phyloP scores from a whole-genome alignment of 1,284 basidiomycete genomes.

The Naganishia cerealis region DNA sequence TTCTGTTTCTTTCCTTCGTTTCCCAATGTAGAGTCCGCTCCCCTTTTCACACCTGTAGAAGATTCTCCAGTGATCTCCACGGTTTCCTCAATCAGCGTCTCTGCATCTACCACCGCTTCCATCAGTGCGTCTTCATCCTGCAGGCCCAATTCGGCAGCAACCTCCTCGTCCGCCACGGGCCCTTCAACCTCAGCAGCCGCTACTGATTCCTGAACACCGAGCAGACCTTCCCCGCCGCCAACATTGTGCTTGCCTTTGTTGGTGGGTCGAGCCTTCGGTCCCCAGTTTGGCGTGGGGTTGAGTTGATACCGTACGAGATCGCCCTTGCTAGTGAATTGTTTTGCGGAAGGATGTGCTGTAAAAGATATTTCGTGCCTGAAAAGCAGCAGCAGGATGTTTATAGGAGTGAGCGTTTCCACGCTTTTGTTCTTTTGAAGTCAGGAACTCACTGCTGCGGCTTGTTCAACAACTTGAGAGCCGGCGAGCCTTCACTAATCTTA shows the following conservation, averaged over 20 bases:
- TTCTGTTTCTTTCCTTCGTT: slow-evolving; percentile 10
- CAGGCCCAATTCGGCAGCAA: slow-evolving; percentile 20
- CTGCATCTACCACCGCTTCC: slow-evolving; percentile 7
- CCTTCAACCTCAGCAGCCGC: neutral
- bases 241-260: slow-evolving; percentile 37
- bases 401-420: neutral
- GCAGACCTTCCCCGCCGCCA: slow-evolving; percentile 18
- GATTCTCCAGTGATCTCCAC: slow-evolving; percentile 10
- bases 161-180: neutral
- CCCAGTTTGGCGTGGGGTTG: slow-evolving; percentile 90
- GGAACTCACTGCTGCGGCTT: slow-evolving; percentile 65
- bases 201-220: neutral
- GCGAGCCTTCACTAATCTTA: slow-evolving; percentile 70
- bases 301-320: slow-evolving; percentile 86
- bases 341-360: slow-evolving; percentile 66
- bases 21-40: neutral
- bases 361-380: slow-evolving; percentile 70
- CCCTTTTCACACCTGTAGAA: slow-evolving; percentile 14
- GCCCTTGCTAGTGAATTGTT: slow-evolving; percentile 63
- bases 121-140: slow-evolving; percentile 21
- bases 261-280: slow-evolving; percentile 59
- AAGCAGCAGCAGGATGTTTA: neutral
- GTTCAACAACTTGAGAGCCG: slow-evolving; percentile 64
- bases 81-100: slow-evolving; percentile 23
- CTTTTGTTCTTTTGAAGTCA: neutral